Conservation (phyloP, 176 grass and related monocot genomes). For the Bromus sterilis region DNA sequence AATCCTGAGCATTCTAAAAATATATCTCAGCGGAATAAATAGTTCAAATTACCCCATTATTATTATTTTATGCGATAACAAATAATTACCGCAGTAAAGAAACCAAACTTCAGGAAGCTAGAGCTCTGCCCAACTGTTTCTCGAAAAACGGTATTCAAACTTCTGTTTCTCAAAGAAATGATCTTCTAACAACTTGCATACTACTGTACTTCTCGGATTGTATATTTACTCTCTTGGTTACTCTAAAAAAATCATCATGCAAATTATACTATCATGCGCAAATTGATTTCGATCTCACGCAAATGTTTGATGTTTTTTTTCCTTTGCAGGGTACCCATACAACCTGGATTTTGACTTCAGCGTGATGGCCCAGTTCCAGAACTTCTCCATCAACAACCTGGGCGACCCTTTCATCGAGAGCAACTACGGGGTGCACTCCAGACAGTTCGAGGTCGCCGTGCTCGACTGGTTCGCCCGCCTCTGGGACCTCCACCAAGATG, state of each 20-base stretch:
- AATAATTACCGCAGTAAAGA: too few relatives aligned
- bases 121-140: too few relatives aligned
- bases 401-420: slow-evolving; percentile 59
- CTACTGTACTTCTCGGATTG: too few relatives aligned
- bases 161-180: too few relatives aligned
- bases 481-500: slow-evolving; percentile 17
- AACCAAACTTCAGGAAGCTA: background rate
- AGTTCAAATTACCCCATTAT: too few relatives aligned
- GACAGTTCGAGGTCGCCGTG: slow-evolving; percentile 31
- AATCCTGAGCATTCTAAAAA: background rate
- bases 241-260: background rate
- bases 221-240: too few relatives aligned
- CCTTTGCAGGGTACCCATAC: slow-evolving; percentile 30
- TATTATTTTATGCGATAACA: too few relatives aligned
- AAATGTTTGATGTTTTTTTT: background rate
- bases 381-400: slow-evolving; percentile 36
- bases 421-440: slow-evolving; percentile 43
- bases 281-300: background rate
- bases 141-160: too few relatives aligned
- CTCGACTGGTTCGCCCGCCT: slow-evolving; percentile 47
- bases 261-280: background rate
- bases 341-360: slow-evolving; percentile 40
- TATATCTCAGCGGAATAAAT: too few relatives aligned
- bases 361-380: background rate
- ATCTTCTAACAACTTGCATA: too few relatives aligned